Base-by-base conservation (phyloP, 495 filamentous ascomycete genomes). In the Neurospora intermedia region DNA sequence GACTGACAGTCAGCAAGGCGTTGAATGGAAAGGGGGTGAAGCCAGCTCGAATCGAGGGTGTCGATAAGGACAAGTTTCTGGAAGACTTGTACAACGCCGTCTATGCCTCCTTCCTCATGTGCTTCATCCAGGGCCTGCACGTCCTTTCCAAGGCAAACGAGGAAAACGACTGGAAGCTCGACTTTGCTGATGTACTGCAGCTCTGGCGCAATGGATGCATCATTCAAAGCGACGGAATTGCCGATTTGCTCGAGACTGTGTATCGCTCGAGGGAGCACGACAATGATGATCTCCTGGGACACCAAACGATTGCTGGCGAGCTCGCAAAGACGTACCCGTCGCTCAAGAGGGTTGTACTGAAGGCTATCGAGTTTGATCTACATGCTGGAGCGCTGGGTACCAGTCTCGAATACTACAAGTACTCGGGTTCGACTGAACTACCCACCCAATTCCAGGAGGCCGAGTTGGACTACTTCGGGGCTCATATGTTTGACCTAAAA, bases 131-230 rank as follows among this genome's bases (percentile, higher is more conserved):
- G 80, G 91, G 91, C 2, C 82, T 94, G 39, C 87, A 90, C 75
- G 80, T 93, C 59, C 91, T 94, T 73, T 86, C 87, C 7, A 83
- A 84, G 35, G 87, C 90, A 0, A 87, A 90, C 69, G 82, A 85
- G 42, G 84, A 88, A 40, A 85, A 92, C 54, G 75, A 83, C 39
- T 93, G 91, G 91, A 81, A 87, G 27, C 84, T 93, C 72, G 82
- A 90, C 74, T 84, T 89, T 40, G 81, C 81, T 4, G 84, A 85
- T 6, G 87, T 91, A 70, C 77, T 92, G 6, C 87, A 90, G 76
- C 89, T 93, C 75, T 93, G 91, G 92, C 87, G 89, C 2, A 87
- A 84, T 3, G 91, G 92, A 6, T 93, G 91, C 78, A 93, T 94
- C 79, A 93, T 93, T 77, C 85, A 89, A 76, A 85, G 89, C 2